Evolutionary conservation across 305 asterid genomes (phyloP), one percentile per base, ranked within the genome.

Genomic region (Fraxinus dipetala): DNA sequence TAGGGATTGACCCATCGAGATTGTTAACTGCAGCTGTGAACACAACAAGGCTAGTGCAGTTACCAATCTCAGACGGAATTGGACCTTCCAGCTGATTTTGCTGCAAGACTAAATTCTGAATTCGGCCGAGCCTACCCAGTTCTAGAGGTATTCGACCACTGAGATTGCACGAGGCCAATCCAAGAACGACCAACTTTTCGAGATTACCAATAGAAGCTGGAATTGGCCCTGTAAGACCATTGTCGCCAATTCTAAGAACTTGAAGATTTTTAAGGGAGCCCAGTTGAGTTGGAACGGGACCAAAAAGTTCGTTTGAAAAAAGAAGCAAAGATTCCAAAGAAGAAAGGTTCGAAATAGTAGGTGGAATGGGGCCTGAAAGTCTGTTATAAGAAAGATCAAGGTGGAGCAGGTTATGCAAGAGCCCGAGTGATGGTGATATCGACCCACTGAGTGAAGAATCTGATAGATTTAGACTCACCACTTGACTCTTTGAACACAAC

Each of bases 321-420:
- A 95, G 94, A 45, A 92, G 89, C 84, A 95, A 72, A 70, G 89
- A 88, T 85, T 91, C 87, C 90, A 93, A 85, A 67, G 90, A 87
- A 26, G 95, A 84, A 30, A 93, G 95, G 87, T 90, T 91, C 72
- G 97, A 86, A 26, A 95, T 90, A 85, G 95, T 51, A 84, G 98
- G 88, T 91, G 99, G 99, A 56, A 93, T 93, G 94, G 97, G 93
- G 59, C 98, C 99, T 18, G 98, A 78, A 81, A 93, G 90, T 8
- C 8, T 67, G 73, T 95, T 93, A 56, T 87, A 82, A 76, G 98
- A 93, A 70, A 95, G 95, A 82, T 92, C 90, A 67, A 93, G 97
- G 89, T 85, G 95, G 95, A 92, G 95, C 87, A 95, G 97, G 94
- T 92, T 72, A 26, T 84, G 87, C 40, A 95, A 79, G 14, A 81